Evolutionary conservation across 768 basidiomycete genomes (phyloP).

Genomic region (Macrolepiota dolichaula): DNA sequence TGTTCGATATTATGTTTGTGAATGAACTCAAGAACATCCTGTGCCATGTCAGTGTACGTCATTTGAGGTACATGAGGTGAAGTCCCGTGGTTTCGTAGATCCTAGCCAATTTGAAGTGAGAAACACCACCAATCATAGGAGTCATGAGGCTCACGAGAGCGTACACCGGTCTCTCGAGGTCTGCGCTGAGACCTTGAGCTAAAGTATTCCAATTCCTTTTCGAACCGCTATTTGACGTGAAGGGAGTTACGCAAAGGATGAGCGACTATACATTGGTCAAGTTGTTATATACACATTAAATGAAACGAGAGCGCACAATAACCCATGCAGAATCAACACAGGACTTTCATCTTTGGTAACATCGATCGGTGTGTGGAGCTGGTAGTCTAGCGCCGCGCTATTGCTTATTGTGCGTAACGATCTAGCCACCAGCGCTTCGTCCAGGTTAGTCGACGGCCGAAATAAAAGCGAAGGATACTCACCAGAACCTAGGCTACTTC

Average conservation of each 20-base stretch:
- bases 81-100: slow-evolving; percentile 86
- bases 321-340: slow-evolving; percentile 58
- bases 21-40: slow-evolving; percentile 72
- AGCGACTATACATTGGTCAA: slow-evolving; percentile 4
- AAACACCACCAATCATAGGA: background rate
- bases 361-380: background rate
- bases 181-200: slow-evolving; percentile 65
- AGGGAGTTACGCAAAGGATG: background rate
- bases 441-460: too few relatives aligned
- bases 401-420: background rate
- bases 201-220: slow-evolving; percentile 89
- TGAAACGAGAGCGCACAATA: slow-evolving; percentile 47
- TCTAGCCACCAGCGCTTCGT: background rate
- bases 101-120: background rate
- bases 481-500: too few relatives aligned
- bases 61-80: slow-evolving; percentile 75
- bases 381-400: background rate
- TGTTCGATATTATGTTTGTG: slow-evolving; percentile 47
- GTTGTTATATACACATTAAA: background rate
- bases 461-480: too few relatives aligned
- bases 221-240: slow-evolving; percentile 55
- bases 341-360: slow-evolving; percentile 30
- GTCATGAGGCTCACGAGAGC: slow-evolving; percentile 41
- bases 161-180: slow-evolving; percentile 65
- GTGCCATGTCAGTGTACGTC: slow-evolving; percentile 77